phyloP scores from a whole-genome alignment of 306 rosid genomes.

The Begonia fuchsioides region DNA sequence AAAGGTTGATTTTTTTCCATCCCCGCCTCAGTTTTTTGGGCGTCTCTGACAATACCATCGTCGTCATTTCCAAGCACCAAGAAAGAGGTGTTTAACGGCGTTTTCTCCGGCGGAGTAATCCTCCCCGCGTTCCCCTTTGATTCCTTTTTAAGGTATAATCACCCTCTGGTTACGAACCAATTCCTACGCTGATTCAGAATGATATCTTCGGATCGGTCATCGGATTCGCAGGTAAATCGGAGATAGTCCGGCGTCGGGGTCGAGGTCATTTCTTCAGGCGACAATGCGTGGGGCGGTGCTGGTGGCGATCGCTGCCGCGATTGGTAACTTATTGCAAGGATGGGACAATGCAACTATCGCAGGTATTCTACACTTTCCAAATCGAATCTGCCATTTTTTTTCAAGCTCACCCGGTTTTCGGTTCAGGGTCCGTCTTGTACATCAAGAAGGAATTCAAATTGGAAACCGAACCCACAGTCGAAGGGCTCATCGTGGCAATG shows the following conservation, averaged over 20 bases:
- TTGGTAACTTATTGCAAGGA: slow-evolving; percentile 25
- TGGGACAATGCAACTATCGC: slow-evolving; percentile 37
- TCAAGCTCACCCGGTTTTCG: neutral
- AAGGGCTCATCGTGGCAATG: slow-evolving; percentile 32
- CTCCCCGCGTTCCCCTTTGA: too few relatives aligned
- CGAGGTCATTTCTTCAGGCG: neutral
- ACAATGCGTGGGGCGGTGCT: slow-evolving; percentile 20
- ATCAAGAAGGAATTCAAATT: slow-evolving; percentile 27
- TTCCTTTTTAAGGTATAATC: neutral
- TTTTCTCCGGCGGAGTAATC: too few relatives aligned
- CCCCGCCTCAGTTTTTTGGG: too few relatives aligned
- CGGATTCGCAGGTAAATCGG: neutral
- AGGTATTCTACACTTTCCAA: slow-evolving; percentile 4
- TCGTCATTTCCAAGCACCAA: too few relatives aligned
- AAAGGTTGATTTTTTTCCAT: too few relatives aligned
- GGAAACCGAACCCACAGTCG: slow-evolving; percentile 20
- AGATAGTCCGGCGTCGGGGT: neutral
- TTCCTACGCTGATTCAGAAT: neutral
- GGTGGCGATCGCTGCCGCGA: slow-evolving; percentile 26
- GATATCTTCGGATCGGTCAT: neutral
- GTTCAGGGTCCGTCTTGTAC: slow-evolving; percentile 26
- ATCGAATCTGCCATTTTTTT: neutral
- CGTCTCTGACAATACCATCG: too few relatives aligned
- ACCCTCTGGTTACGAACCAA: neutral
- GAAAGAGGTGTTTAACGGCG: too few relatives aligned